Evolutionary conservation across 331 rosid genomes (phyloP).

Genomic region (Erythrophleum ivorense): DNA sequence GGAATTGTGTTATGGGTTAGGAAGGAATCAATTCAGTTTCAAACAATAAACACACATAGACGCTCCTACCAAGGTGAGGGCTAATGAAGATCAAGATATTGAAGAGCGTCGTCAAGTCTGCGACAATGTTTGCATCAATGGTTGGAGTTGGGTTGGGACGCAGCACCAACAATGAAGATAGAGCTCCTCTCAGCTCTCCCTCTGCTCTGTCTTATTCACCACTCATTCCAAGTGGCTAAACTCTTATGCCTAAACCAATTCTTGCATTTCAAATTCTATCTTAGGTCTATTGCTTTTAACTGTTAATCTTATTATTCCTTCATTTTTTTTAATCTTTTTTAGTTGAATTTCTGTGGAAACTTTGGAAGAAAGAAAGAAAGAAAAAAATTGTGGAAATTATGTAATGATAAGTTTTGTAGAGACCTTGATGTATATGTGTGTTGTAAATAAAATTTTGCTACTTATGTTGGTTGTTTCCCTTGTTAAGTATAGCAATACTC

Average conservation of each 20-base stretch:
- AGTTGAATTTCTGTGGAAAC: not conserved
- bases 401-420: not conserved
- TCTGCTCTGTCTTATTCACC: constrained; percentile 12
- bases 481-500: no score
- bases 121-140: not conserved
- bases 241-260: constrained; percentile 24
- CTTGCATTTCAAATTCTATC: not conserved
- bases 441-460: not conserved
- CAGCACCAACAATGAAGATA: not conserved
- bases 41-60: not conserved
- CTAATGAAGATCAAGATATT: constrained; percentile 31
- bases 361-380: no score
- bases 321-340: not conserved
- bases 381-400: no score
- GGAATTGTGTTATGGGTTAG: no score
- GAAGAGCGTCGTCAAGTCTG: constrained; percentile 28
- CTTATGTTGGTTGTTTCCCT: not conserved
- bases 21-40: not conserved
- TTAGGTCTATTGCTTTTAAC: not conserved
- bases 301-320: not conserved
- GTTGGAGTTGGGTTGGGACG: not conserved
- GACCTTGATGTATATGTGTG: not conserved
- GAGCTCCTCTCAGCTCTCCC: constrained; percentile 35
- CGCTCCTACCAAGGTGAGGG: constrained; percentile 48
- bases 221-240: constrained; percentile 33